phyloP scores from a whole-genome alignment of 768 basidiomycete species.

The Daedaleopsis sinensis region DNA sequence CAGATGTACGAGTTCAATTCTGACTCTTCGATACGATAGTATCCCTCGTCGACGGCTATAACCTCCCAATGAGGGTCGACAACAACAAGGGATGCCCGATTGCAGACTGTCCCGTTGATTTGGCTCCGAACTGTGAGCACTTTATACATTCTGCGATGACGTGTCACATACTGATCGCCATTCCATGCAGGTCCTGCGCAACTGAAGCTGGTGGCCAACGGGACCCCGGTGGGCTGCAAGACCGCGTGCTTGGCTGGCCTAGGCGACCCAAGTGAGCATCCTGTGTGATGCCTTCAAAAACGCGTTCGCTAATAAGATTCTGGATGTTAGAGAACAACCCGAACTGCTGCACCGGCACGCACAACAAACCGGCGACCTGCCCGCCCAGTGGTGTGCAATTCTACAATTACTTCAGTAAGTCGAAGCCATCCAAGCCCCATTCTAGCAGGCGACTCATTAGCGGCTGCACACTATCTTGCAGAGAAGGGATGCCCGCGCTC shows the following conservation, averaged over 20 bases:
- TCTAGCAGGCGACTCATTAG: not conserved
- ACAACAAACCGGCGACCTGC: constrained; percentile 55
- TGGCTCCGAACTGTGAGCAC: constrained; percentile 29
- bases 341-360: constrained; percentile 64
- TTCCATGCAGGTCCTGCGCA: constrained; percentile 31
- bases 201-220: constrained; percentile 26
- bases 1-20: too few species aligned
- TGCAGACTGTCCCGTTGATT: constrained; percentile 37
- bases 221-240: constrained; percentile 45
- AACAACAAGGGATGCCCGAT: constrained; percentile 35
- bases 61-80: constrained; percentile 35
- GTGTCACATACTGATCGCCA: too few species aligned
- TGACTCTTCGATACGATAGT: too few species aligned
- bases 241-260: constrained; percentile 44
- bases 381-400: constrained; percentile 47
- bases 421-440: too few species aligned
- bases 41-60: constrained; percentile 35
- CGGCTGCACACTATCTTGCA: too few species aligned
- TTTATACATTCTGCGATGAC: not conserved
- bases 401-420: constrained; percentile 50
- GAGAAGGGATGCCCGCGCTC: constrained; percentile 45
- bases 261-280: constrained; percentile 37
- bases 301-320: too few species aligned
- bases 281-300: too few species aligned
- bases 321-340: constrained; percentile 58